Percentiles rank a stretch among this genome's conserved stretches.
phyloP scores from a whole-genome alignment of 495 filamentous ascomycete species.

The Tuber microsphaerosporum region DNA sequence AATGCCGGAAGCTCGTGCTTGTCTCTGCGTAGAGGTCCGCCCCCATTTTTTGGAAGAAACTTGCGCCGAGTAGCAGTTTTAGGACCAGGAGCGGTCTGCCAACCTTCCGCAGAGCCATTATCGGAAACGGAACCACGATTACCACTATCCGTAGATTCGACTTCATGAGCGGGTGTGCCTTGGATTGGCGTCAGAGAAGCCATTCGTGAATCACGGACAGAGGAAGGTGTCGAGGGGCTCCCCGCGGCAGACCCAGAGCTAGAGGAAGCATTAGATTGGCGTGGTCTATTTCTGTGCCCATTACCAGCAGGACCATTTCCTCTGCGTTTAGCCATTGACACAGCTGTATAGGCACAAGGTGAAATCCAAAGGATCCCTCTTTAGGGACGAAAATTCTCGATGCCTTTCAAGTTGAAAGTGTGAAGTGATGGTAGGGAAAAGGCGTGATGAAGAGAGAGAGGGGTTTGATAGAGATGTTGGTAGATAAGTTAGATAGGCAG shows the following conservation, averaged over 20 bases:
- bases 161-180: neutral
- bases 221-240: neutral
- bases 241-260: neutral
- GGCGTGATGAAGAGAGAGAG: neutral
- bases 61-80: neutral
- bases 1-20: slow-evolving; percentile 9
- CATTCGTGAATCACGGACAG: neutral
- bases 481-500: neutral
- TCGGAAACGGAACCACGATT: slow-evolving; percentile 3
- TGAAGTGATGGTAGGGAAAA: neutral
- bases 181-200: neutral
- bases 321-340: neutral
- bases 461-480: neutral
- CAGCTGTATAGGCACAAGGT: neutral
- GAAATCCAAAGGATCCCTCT: neutral
- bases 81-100: neutral
- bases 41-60: neutral
- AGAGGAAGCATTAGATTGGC: neutral
- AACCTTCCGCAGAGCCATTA: neutral
- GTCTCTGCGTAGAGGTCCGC: neutral
- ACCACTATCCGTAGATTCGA: slow-evolving; percentile 3
- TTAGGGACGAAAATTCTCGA: neutral
- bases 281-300: neutral
- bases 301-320: neutral
- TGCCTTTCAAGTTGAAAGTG: neutral